A percentile compares a stretch with the other conserved stretches of the same genome.
Evolutionary conservation across 305 asterid genomes (phyloP).

Genomic region (Fraxinus albicans): DNA sequence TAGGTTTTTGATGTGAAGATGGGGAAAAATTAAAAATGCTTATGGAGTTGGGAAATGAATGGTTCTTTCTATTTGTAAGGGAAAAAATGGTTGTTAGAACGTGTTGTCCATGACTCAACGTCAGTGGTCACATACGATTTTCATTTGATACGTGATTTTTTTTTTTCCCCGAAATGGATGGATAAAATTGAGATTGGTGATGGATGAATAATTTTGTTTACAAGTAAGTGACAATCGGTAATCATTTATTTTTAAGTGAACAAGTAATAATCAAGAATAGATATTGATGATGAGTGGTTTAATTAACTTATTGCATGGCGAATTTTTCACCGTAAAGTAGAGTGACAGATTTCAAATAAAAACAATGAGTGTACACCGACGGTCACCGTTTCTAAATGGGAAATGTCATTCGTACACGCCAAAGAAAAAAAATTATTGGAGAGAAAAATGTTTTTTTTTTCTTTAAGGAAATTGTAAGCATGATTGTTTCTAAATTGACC

Average conservation of each 20-base stretch:
- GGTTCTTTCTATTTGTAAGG: not conserved
- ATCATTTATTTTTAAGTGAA: too few relatives aligned
- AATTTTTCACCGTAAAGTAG: not conserved
- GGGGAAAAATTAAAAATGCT: not conserved
- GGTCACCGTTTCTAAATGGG: not conserved
- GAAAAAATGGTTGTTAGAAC: not conserved
- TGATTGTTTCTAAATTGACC: not conserved
- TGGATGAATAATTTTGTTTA: not conserved
- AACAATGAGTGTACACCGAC: not conserved
- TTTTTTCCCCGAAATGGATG: not conserved
- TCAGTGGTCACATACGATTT: too few relatives aligned
- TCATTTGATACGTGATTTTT: not conserved
- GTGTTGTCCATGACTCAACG: not conserved
- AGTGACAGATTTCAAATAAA: not conserved
- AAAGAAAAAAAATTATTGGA: too few relatives aligned
- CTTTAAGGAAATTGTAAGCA: too few relatives aligned
- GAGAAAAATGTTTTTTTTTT: too few relatives aligned
- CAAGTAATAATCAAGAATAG: not conserved
- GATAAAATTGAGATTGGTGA: not conserved
- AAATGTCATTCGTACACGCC: too few relatives aligned
- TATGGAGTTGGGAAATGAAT: not conserved
- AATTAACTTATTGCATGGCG: not conserved
- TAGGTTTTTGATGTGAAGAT: not conserved
- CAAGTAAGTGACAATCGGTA: not conserved
- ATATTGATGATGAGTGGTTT: not conserved